These are phyloP conservation scores for Vitis hybrid DNA, from an alignment of 177 flowering plant genomes.

Conservation along the genomic window DNA sequence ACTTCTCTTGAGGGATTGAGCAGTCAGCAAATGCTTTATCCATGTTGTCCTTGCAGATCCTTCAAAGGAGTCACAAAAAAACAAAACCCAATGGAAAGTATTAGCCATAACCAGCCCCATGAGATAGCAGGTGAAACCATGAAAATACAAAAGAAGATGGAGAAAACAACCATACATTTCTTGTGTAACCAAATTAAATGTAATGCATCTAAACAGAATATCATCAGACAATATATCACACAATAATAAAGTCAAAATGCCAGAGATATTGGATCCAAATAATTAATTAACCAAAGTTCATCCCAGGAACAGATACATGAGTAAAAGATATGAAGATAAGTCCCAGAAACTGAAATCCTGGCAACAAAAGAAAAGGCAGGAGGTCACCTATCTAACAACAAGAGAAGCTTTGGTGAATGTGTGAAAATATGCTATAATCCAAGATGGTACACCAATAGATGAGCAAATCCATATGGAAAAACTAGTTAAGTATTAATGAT, in stretches of 20 bases:
- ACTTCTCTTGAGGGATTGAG: conserved; percentile 90
- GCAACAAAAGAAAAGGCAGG: neutral
- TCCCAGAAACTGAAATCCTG: neutral
- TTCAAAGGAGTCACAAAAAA: conserved; percentile 20
- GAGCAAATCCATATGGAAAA: neutral
- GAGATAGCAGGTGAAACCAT: neutral
- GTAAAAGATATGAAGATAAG: neutral
- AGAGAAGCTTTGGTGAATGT: conserved; percentile 1
- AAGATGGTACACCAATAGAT: neutral
- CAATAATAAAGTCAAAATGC: neutral
- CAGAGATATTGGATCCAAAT: neutral
- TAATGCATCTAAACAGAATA: neutral
- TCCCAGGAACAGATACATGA: neutral
- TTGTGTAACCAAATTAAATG: neutral
- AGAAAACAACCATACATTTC: neutral
- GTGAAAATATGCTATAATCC: neutral
- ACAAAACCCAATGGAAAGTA: neutral
- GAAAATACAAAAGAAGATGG: neutral
- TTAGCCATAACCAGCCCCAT: neutral
- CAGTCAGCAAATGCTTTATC: conserved; percentile 87
- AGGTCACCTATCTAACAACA: neutral
- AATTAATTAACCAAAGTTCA: neutral
- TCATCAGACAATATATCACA: neutral
- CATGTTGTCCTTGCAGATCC: conserved; percentile 88
- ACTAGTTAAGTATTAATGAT: neutral